Conservation (phyloP, 495 filamentous ascomycete species). For the Melanomma pulvis-pyrius region DNA sequence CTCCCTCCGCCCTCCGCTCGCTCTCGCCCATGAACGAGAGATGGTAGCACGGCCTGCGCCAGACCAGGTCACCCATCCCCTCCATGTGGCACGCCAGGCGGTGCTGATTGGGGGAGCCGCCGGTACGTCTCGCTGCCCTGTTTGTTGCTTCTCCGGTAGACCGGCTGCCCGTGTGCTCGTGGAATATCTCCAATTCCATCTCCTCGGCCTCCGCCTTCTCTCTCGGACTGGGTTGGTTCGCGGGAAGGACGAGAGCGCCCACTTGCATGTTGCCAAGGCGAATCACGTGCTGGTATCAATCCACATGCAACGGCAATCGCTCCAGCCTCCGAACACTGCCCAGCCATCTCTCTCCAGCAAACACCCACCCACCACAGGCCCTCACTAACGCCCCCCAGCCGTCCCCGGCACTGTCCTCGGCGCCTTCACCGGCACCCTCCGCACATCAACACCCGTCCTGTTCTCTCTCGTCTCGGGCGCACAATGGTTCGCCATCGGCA, state of each 20-base stretch:
- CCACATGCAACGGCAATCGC: neutral
- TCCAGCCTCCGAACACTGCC: no score
- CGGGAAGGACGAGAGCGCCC: neutral
- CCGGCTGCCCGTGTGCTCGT: neutral
- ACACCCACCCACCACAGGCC: neutral
- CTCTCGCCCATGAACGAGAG: constrained; percentile 10
- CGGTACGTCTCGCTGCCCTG: constrained; percentile 23
- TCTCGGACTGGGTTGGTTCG: neutral
- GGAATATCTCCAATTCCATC: neutral
- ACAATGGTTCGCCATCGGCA: constrained; percentile 79
- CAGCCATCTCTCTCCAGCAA: neutral
- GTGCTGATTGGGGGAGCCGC: constrained; percentile 18
- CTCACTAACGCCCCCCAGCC: constrained; percentile 52
- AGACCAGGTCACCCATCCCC: constrained; percentile 17
- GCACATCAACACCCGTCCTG: constrained; percentile 64
- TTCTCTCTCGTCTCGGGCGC: constrained; percentile 73
- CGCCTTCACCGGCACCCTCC: constrained; percentile 66
- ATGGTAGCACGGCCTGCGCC: constrained; percentile 19
- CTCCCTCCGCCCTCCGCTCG: neutral
- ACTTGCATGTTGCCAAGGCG: neutral
- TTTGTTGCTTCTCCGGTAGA: neutral
- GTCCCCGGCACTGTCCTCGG: constrained; percentile 72
- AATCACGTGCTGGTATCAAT: neutral
- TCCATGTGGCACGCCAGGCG: constrained; percentile 18
- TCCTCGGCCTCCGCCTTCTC: neutral